Percentiles rank a stretch among this genome's conserved stretches.
These are phyloP conservation scores for Vitis hybrid DNA, from an alignment of 177 flowering plant genomes.

Conservation along the genomic window DNA sequence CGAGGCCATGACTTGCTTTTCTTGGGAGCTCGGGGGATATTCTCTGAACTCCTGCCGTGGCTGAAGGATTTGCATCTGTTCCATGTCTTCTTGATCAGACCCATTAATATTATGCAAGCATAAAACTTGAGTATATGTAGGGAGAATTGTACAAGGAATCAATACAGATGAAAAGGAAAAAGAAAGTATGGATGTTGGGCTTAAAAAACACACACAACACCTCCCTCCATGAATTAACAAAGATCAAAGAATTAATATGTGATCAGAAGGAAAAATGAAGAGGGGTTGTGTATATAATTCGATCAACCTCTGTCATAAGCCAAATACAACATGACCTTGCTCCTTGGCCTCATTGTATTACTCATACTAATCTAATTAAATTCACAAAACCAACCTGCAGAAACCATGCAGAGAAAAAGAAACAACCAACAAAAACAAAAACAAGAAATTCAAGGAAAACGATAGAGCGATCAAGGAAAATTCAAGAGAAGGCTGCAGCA, in stretches of 20 bases:
- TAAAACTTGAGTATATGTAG: neutral
- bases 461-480: neutral
- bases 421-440: neutral
- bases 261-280: neutral
- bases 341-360: slow-evolving; percentile 58
- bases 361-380: slow-evolving; percentile 36
- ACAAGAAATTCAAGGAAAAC: too few species aligned
- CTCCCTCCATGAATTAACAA: neutral
- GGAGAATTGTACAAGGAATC: neutral
- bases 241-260: neutral
- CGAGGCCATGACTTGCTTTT: slow-evolving; percentile 56
- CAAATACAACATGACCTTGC: slow-evolving; percentile 39
- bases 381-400: neutral
- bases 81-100: slow-evolving; percentile 48
- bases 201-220: neutral
- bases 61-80: slow-evolving; percentile 52
- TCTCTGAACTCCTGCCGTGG: slow-evolving; percentile 6
- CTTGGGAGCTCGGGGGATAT: neutral
- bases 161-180: neutral
- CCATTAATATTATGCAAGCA: neutral
- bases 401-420: neutral
- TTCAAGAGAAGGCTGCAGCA: neutral
- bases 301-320: slow-evolving; percentile 65
- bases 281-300: neutral
- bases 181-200: neutral